Evolutionary conservation across 2,329 filamentous ascomycete genomes (phyloP).

Genomic region (Clonostachys rhizophaga): DNA sequence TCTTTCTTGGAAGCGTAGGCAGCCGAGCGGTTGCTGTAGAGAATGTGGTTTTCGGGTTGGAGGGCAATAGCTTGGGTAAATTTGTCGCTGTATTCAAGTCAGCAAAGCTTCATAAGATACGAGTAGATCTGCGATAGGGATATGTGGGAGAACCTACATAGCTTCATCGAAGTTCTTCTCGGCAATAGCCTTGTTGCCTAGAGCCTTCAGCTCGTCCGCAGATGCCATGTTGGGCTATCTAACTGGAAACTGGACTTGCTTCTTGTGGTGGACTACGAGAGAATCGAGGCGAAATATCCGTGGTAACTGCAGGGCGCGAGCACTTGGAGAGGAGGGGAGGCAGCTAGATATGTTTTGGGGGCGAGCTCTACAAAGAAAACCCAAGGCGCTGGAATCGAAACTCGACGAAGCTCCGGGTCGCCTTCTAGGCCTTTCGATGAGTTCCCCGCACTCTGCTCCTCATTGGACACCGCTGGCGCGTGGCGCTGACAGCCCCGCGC

Average conservation of each 20-base stretch:
- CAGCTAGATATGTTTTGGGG: not conserved
- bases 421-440: conserved; percentile 7
- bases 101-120: conserved; percentile 3
- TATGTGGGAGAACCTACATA: conserved; percentile 59
- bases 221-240: conserved; percentile 40
- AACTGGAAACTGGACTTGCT: no score
- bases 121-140: not conserved
- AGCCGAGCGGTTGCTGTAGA: conserved; percentile 95
- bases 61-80: conserved; percentile 90
- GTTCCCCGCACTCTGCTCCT: not conserved
- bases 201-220: conserved; percentile 83
- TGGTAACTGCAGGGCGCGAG: not conserved
- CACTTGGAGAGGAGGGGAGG: not conserved
- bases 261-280: not conserved
- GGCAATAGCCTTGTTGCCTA: conserved; percentile 97
- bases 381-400: not conserved
- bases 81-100: conserved; percentile 62
- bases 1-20: conserved; percentile 85
- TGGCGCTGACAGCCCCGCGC: no score
- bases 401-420: conserved; percentile 1
- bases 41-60: conserved; percentile 87
- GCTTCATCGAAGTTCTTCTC: conserved; percentile 96
- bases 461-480: not conserved
- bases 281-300: not conserved
- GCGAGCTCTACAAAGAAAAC: not conserved